Base-by-base conservation (phyloP, 116 monocot genomes). In the Papilionanthe hybrid region DNA sequence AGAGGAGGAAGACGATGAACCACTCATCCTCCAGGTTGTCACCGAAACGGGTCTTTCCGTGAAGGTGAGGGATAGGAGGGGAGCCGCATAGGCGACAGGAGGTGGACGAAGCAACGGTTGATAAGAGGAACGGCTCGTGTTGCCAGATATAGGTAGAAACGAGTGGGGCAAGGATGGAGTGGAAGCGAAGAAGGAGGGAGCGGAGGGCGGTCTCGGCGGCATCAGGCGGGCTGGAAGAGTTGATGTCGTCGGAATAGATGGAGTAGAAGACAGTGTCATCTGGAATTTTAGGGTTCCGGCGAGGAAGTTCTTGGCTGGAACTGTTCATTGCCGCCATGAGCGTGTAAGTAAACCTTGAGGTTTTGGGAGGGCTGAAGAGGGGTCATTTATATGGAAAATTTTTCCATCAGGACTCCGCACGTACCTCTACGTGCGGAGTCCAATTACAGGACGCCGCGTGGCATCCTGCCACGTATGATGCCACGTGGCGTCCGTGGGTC, bases 11-110 rank as follows among this genome's bases (percentile, higher is more conserved):
- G 76, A 90, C 93, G 28, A 86, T 47, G 85, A 99, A 84, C 98
- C 95, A 94, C 87, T 99, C 98, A 81, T 99, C 98, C 57, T 91
- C 90, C 72, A 99, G 81, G 79, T 94, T 89, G 87, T 93, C 99
- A 53, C 90, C 99, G 81, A 86, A 94, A 72, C 86, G 88, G 69
- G 83, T 81, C 55, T 83, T 83, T 49, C 98, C 98, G 80, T 87
- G 90, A 81, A 99, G 93, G 77, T 92, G 99, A 27, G 92, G 91
- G 15, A 86, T 13, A 50, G 79, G 67, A 23, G 66, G 85, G 25
- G 89, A 55, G 67, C 53, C 20, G 69, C 90, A 89, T 82, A 89
- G 68, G 43, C 65, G 25, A 76, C 85, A 86, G 29, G 78, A 42
- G 29, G 55, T 55, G 19, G 80, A 73, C 50, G 19, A 42, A 42